A percentile compares a stretch with the other conserved stretches of the same genome.
phyloP scores from a whole-genome alignment of 345 rosid genomes.

The Acer negundo region DNA sequence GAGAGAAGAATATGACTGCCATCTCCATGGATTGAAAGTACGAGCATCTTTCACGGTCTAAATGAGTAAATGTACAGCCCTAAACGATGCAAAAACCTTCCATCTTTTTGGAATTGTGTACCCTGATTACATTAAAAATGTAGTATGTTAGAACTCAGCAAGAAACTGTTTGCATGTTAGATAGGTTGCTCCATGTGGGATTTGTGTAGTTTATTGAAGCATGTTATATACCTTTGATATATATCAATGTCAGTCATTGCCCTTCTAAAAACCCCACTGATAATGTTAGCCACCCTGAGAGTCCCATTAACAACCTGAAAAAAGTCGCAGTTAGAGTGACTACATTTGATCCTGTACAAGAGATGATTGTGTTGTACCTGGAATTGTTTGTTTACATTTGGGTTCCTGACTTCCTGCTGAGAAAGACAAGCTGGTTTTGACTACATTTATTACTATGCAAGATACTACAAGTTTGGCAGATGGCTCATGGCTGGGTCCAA shows the following conservation, averaged over 20 bases:
- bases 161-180: neutral
- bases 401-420: conserved; percentile 86
- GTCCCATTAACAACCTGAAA: conserved; percentile 91
- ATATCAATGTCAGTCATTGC: conserved; percentile 17
- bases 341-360: neutral
- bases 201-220: too few species aligned
- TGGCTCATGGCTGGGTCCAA: neutral
- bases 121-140: neutral
- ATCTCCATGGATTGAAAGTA: conserved; percentile 94
- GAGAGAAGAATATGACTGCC: conserved; percentile 46
- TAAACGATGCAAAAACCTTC: conserved; percentile 91
- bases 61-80: conserved; percentile 79
- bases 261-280: conserved; percentile 84
- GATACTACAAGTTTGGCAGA: neutral
- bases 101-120: conserved; percentile 44
- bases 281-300: too few species aligned
- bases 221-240: conserved; percentile 54
- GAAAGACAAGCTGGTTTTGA: conserved; percentile 74
- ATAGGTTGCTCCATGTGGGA: too few species aligned
- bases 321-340: too few species aligned
- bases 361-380: neutral
- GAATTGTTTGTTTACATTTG: conserved; percentile 48
- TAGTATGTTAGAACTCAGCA: neutral
- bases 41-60: conserved; percentile 94
- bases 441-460: too few species aligned